Conservation (phyloP, 306 rosid species). For the Nissolia schottii region DNA sequence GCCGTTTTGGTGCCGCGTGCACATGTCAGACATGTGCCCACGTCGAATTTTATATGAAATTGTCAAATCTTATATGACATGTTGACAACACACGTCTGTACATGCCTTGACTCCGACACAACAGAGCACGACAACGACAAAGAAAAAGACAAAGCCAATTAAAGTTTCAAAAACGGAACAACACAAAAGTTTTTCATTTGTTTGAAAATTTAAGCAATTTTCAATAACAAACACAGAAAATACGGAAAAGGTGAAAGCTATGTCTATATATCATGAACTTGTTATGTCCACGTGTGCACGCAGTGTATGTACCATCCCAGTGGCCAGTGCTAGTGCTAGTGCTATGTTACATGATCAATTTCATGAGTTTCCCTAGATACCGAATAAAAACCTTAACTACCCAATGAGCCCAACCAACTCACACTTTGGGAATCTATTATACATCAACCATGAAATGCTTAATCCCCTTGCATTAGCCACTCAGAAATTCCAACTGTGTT, state of each 20-base stretch:
- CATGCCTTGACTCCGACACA: too few species aligned
- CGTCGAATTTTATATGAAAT: too few species aligned
- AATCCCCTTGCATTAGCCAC: conserved; percentile 7
- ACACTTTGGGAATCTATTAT: not conserved
- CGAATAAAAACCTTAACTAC: not conserved
- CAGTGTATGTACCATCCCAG: not conserved
- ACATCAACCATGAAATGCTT: not conserved
- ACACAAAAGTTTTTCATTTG: not conserved
- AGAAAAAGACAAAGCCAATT: not conserved
- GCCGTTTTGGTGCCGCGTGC: not conserved
- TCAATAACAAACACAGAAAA: too few species aligned
- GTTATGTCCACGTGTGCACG: not conserved
- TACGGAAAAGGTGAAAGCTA: not conserved
- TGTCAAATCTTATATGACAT: not conserved
- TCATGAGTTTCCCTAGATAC: not conserved
- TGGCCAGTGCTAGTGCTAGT: not conserved
- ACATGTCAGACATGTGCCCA: too few species aligned
- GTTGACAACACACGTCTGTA: not conserved
- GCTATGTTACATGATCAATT: not conserved
- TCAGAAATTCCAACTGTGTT: not conserved
- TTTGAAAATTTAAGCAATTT: not conserved
- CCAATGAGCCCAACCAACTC: not conserved
- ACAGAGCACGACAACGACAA: not conserved
- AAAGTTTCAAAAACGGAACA: not conserved
- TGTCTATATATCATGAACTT: too few species aligned